Conservation (phyloP, 2,329 filamentous ascomycete species). For the Orbilia brochopaga region DNA sequence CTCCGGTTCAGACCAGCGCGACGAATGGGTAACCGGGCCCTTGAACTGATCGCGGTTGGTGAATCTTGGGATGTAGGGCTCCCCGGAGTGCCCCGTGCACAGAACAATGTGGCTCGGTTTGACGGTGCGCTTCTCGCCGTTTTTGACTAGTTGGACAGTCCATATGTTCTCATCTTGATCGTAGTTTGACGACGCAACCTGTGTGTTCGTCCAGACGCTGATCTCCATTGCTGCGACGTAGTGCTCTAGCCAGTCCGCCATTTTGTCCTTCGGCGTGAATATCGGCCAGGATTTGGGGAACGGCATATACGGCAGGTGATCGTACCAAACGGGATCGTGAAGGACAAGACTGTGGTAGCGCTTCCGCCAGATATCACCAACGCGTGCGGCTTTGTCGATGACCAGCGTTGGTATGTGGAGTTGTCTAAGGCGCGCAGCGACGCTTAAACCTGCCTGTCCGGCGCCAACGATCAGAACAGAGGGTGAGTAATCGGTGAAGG, state of each 20-base stretch:
- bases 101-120: slow-evolving; percentile 70
- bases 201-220: slow-evolving; percentile 69
- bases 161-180: slow-evolving; percentile 59
- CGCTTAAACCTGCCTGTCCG: slow-evolving; percentile 67
- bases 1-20: slow-evolving; percentile 62
- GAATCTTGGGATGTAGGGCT: slow-evolving; percentile 64
- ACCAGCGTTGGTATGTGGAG: slow-evolving; percentile 65
- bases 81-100: slow-evolving; percentile 72
- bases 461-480: slow-evolving; percentile 69
- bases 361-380: slow-evolving; percentile 70
- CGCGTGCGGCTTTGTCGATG: slow-evolving; percentile 65
- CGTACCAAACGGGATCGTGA: slow-evolving; percentile 70
- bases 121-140: slow-evolving; percentile 63
- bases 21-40: slow-evolving; percentile 68
- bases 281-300: slow-evolving; percentile 72
- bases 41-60: slow-evolving; percentile 64
- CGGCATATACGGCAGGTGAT: slow-evolving; percentile 68
- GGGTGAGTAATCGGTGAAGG: slow-evolving; percentile 57
- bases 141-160: slow-evolving; percentile 64
- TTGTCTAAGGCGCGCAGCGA: slow-evolving; percentile 67
- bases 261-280: slow-evolving; percentile 74
- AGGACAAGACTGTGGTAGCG: slow-evolving; percentile 71
- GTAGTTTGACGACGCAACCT: slow-evolving; percentile 63
- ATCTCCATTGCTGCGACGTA: slow-evolving; percentile 71
- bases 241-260: slow-evolving; percentile 71